Percentiles rank a stretch among this genome's conserved stretches.
Evolutionary conservation across 805 yeast species (phyloP).

Genomic region (Suhomyces faveliae): DNA sequence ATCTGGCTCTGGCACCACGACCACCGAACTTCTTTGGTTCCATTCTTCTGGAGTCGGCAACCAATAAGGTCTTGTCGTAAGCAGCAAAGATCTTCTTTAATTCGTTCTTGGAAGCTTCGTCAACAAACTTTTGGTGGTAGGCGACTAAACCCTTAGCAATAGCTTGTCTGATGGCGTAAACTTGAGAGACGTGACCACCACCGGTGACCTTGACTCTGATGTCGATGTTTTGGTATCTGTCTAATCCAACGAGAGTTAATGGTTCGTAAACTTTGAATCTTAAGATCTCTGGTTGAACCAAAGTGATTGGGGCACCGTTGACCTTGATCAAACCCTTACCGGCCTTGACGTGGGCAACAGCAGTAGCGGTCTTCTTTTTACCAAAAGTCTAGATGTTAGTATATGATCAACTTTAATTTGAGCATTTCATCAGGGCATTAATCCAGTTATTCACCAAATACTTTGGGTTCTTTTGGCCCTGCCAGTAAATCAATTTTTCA

Average conservation of each 20-base stretch:
- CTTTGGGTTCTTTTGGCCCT: not conserved
- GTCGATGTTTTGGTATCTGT: conserved; percentile 97
- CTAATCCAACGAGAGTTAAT: conserved; percentile 95
- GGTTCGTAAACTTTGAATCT: conserved; percentile 99
- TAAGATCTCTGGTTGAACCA: conserved; percentile 98
- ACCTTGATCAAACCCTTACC: conserved; percentile 99
- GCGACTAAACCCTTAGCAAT: conserved; percentile 99
- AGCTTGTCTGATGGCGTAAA: conserved; percentile 99
- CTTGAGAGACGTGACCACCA: conserved; percentile 99
- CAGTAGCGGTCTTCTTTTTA: conserved; percentile 99
- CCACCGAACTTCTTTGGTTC: conserved; percentile 99
- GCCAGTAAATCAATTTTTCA: not conserved
- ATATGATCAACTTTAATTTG: not conserved
- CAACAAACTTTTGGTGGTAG: conserved; percentile 98
- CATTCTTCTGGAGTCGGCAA: conserved; percentile 99
- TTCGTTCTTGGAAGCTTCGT: conserved; percentile 99
- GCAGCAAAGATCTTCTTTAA: conserved; percentile 95
- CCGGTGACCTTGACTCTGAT: conserved; percentile 99
- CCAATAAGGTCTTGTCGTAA: conserved; percentile 99
- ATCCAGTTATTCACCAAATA: not conserved
- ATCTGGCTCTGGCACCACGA: conserved; percentile 99
- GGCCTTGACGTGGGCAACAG: conserved; percentile 99
- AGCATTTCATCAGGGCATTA: not conserved
- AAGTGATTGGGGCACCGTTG: conserved; percentile 98
- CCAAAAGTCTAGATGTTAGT: conserved; percentile 83